Evolutionary conservation across 768 basidiomycete species (phyloP), one percentile per base, ranked within the genome.

Genomic region (Mycena galopus): DNA sequence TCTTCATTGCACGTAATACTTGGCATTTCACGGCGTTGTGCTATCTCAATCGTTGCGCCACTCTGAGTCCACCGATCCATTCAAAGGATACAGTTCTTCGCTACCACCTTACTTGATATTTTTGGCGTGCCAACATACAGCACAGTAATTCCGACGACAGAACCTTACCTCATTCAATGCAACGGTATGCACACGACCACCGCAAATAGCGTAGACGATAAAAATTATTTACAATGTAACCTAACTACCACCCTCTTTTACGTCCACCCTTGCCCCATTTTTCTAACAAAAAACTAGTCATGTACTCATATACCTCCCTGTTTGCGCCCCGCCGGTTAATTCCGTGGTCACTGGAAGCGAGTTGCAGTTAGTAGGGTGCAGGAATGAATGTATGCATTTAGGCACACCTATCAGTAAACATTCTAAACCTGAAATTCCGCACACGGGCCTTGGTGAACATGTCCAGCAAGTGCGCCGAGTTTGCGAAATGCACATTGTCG

Each of bases 401-500:
- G 10, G 35, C 35, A 11, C 69, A 95, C 93, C 95, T 96, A 82
- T 99, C 98, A 27, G 96, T 96, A 83, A 98, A 99, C 94, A 98
- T 95, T 78, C 97, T 89, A 83, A 98, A 98, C 78, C 93, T 88
- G 78, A 92, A 94, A 71, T 88, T 87, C 76, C 92, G 86, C 55
- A 98, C 88, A 67, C 91, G 85, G 29, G 86, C 91, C 76, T 86
- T 84, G 0, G 96, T 98, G 76, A 99, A 89, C 92, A 98, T 96
- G 81, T 99, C 97, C 39, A 99, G 82, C 77, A 99, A 78, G 75
- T 94, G 94, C 16, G 96, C 96, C 65, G 94, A 91, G 83, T 99
- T 97, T 44, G 94, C 90, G 77, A 90, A 96, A 82, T 99, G 98
- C 55, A 99, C 96, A 78, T 99, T 99, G 80, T 99, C 97, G 79